Base-by-base conservation (phyloP, 169 alveolate genomes). In the Plasmodium gaboni region DNA sequence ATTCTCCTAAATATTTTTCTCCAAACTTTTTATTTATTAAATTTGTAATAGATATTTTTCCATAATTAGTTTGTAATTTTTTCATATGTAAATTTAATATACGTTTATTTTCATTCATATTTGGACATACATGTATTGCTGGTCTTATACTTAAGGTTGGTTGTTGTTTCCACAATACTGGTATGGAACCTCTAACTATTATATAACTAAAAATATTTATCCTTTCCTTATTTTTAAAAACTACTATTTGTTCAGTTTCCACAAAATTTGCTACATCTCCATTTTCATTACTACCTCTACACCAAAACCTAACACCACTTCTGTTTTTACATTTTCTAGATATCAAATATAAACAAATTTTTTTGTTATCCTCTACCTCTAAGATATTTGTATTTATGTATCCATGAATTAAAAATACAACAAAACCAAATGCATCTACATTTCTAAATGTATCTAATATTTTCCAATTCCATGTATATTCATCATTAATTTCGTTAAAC, bases 201-300 rank as follows among this genome's bases (percentile, higher is more conserved):
- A 96, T 93, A 65, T 96, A 95, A 10, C 97, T 93, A 92, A 93
- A 96, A 50, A 97, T 92, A 69, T 78, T 74, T 73, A 94, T 69
- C 26, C 57, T 72, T 70, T 64, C 91, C 63, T 74, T 28, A 61
- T 94, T 88, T 59, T 92, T 92, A 80, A 93, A 94, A 44, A 96
- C 91, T 32, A 97, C 76, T 19, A 97, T 93, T 64, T 95, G 93
- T 92, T 98, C 99, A 32, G 98, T 97, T 94, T 98, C 99, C 2
- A 97, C 99, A 93, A 95, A 98, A 93, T 98, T 98, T 22, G 98
- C 99, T 22, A 96, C 99, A 93, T 97, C 94, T 19, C 99, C 99
- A 15, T 96, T 93, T 24, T 94, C 98, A 76, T 98, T 99, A 4
- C 98, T 95, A n/a, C 99, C 99, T 92, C 99, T 96, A 26, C 98